Evolutionary conservation across 306 rosid genomes (phyloP).

Genomic region (Vigna hirtella): DNA sequence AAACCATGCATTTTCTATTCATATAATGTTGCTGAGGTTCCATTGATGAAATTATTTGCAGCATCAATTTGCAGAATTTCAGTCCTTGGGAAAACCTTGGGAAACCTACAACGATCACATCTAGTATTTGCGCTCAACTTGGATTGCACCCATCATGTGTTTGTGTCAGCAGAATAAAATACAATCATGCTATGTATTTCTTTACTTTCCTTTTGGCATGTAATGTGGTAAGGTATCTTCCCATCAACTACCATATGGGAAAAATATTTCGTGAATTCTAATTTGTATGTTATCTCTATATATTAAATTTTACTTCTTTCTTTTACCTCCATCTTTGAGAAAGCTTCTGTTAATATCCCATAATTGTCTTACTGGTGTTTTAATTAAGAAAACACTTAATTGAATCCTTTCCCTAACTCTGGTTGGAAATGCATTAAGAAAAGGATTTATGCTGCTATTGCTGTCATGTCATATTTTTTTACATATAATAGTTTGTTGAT

Average conservation of each 20-base stretch:
- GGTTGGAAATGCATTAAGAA: conserved; percentile 12
- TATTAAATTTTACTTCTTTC: conserved; percentile 36
- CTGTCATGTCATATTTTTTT: neutral
- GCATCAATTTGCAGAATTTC: conserved; percentile 70
- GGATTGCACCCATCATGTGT: conserved; percentile 45
- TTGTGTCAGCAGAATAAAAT: conserved; percentile 50
- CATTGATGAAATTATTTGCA: conserved; percentile 47
- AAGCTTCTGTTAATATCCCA: conserved; percentile 21
- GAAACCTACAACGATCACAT: conserved; percentile 60
- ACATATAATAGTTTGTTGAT: conserved; percentile 20
- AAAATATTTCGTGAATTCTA: conserved; percentile 42
- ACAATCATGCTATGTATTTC: conserved; percentile 48
- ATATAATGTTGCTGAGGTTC: conserved; percentile 21
- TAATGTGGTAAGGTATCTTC: conserved; percentile 54
- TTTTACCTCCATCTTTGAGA: conserved; percentile 23
- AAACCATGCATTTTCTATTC: conserved; percentile 1
- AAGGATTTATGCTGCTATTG: conserved; percentile 19
- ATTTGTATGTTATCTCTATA: conserved; percentile 43
- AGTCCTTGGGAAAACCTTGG: conserved; percentile 62
- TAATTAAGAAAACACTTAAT: conserved; percentile 7
- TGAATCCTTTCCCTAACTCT: neutral
- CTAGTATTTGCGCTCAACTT: conserved; percentile 19
- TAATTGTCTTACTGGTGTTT: neutral
- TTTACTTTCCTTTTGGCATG: conserved; percentile 59
- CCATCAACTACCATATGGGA: conserved; percentile 40